These are phyloP conservation scores for Verticillium dahliae DNA, from an alignment of 2,329 filamentous ascomycete genomes.

Conservation along the genomic window DNA sequence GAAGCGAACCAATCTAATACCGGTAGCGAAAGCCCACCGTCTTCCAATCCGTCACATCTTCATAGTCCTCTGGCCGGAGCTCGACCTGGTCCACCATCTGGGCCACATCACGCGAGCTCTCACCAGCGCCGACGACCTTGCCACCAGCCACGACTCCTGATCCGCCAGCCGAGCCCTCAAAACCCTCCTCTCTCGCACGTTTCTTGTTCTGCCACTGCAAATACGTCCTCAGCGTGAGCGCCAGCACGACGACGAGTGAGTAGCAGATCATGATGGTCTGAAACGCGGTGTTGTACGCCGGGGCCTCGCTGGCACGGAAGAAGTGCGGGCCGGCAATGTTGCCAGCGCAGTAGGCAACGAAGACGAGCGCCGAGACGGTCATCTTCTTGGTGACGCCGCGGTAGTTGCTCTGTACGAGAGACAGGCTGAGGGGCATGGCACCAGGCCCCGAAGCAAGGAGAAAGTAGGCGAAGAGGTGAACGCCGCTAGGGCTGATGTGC, in stretches of 20 bases:
- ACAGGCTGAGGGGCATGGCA: conserved; percentile 47
- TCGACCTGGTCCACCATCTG: conserved; percentile 27
- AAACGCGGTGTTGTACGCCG: conserved; percentile 47
- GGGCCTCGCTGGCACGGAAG: conserved; percentile 42
- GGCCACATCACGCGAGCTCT: conserved; percentile 15
- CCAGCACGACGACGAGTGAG: conserved; percentile 37
- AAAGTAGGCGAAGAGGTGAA: conserved; percentile 52
- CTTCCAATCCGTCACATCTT: conserved; percentile 55
- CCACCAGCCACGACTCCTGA: conserved; percentile 31
- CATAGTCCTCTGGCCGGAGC: conserved; percentile 39
- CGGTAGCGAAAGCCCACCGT: conserved; percentile 54
- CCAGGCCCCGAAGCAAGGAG: conserved; percentile 46
- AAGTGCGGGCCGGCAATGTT: conserved; percentile 52
- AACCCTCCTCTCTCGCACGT: conserved; percentile 34
- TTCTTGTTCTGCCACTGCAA: conserved; percentile 36
- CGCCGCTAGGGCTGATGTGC: conserved; percentile 27
- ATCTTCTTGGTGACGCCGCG: conserved; percentile 54
- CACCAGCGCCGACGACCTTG: conserved; percentile 22
- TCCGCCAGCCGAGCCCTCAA: conserved; percentile 34
- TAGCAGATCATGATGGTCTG: conserved; percentile 51
- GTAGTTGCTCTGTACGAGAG: conserved; percentile 49
- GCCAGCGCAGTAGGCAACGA: conserved; percentile 48
- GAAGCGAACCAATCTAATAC: conserved; percentile 13
- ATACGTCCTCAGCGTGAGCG: conserved; percentile 37
- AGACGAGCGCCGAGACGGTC: conserved; percentile 49